A percentile compares a stretch with the other conserved stretches of the same genome.
These are phyloP conservation scores for Nicotiana otophora DNA, from an alignment of 257 asterid species.

Conservation along the genomic window DNA sequence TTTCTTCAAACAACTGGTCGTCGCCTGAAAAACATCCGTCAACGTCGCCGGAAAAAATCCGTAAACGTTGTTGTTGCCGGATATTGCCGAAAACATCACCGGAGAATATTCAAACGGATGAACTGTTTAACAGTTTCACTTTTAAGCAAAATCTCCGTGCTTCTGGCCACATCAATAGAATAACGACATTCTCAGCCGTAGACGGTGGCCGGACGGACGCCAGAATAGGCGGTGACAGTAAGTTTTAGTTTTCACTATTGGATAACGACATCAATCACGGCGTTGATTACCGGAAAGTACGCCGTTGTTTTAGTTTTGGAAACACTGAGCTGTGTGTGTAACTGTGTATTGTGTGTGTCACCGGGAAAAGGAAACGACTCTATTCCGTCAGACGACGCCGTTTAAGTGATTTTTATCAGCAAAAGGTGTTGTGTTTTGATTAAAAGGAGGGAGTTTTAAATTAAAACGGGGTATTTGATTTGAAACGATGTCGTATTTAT, in stretches of 20 bases:
- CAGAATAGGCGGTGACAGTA: neutral
- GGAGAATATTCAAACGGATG: neutral
- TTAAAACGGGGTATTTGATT: neutral
- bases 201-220: neutral
- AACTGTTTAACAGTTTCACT: neutral
- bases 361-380: neutral
- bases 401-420: neutral
- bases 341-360: neutral
- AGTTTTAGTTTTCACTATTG: neutral
- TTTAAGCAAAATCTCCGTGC: neutral
- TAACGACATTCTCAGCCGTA: neutral
- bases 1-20: neutral
- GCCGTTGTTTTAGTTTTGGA: neutral
- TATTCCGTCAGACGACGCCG: neutral
- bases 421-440: neutral
- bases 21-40: slow-evolving; percentile 12
- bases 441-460: slow-evolving; percentile 18
- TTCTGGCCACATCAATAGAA: neutral
- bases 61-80: slow-evolving; percentile 11
- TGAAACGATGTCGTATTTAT: neutral
- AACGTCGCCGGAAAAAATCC: slow-evolving; percentile 4
- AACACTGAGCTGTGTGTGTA: neutral
- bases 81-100: neutral
- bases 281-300: neutral
- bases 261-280: neutral